phyloP scores from a whole-genome alignment of 371 early-diverging fungal genomes.

The Coemansia sp. region DNA sequence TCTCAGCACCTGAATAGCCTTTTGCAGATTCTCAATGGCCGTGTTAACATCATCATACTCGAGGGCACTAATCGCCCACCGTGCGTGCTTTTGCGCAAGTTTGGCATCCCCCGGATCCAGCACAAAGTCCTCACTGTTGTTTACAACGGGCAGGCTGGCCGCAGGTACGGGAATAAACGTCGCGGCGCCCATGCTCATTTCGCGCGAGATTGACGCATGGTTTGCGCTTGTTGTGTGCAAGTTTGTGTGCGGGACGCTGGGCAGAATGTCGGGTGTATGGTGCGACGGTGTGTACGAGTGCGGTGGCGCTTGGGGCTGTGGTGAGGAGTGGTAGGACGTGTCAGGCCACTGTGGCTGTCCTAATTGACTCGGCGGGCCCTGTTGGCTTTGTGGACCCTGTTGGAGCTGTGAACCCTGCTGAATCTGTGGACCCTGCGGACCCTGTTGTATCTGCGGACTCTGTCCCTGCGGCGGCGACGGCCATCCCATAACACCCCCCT shows the following conservation, averaged over 20 bases:
- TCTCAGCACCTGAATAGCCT: conserved; percentile 60
- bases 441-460: conserved; percentile 20
- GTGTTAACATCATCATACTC: conserved; percentile 90
- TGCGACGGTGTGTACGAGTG: too few species aligned
- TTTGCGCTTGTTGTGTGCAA: conserved; percentile 7
- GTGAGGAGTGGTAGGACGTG: background rate
- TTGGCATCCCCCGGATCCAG: conserved; percentile 63
- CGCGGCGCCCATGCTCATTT: conserved; percentile 5
- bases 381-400: background rate
- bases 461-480: conserved; percentile 32
- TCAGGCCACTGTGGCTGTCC: background rate
- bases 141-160: conserved; percentile 10
- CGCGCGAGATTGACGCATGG: background rate
- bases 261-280: background rate
- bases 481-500: conserved; percentile 20
- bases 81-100: conserved; percentile 81
- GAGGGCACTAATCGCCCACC: conserved; percentile 92
- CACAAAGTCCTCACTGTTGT: conserved; percentile 15
- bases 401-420: background rate
- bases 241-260: conserved; percentile 1
- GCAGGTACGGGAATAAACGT: conserved; percentile 42
- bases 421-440: background rate
- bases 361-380: background rate
- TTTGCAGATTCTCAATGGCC: conserved; percentile 77
- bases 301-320: background rate